Base-by-base conservation (phyloP, 1,139 yeast species). In the Nakaseomyces kungkrabaensis region DNA sequence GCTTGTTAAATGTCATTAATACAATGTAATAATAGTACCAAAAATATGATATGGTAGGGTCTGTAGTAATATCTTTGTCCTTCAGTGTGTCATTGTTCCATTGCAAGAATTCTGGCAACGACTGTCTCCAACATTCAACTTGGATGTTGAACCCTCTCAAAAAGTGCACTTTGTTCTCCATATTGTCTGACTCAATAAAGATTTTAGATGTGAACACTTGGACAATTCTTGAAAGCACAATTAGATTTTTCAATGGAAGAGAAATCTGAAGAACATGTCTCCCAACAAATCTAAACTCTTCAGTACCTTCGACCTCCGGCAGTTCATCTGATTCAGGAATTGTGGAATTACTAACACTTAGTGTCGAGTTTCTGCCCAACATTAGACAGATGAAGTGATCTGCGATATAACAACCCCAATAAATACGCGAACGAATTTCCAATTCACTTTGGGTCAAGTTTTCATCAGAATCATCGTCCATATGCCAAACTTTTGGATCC, bases 341-440 rank as follows among this genome's bases (percentile, higher is more conserved):
- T 0, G 82, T 73, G 0, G 84, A 78, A 58, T 81, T 83, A 40
- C 76, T 73, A 47, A 76, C 69, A 55, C 79, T 78, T 51, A 81
- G 66, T 2, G 78, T 67, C 0, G 82, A 75, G 0, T 84, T 82
- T 46, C 85, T 64, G 1, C 86, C 85, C 48, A 80, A 62, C 48
- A 80, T 68, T 47, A 80, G 65, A 60, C 82, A 75, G 29, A 80
- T 77, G 56, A 80, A 78, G 58, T 80, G 83, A 59, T 81, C 86
- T 3, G 84, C 82, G 54, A 80, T 70, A 58, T 77, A 81, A 49
- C 82, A 74, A 1, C 86, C 85, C 86, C 86, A 81, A 60, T 78
- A 81, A 8, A 81, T 77, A 54, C 86, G 67, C 43, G 80, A 74
- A 54, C 83, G 69, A 51, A 81, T 79, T 42, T 75, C 78, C 11